A percentile compares a stretch with the other conserved stretches of the same genome.
Conservation (phyloP, 1,139 yeast species). For the Geotrichum australiense region DNA sequence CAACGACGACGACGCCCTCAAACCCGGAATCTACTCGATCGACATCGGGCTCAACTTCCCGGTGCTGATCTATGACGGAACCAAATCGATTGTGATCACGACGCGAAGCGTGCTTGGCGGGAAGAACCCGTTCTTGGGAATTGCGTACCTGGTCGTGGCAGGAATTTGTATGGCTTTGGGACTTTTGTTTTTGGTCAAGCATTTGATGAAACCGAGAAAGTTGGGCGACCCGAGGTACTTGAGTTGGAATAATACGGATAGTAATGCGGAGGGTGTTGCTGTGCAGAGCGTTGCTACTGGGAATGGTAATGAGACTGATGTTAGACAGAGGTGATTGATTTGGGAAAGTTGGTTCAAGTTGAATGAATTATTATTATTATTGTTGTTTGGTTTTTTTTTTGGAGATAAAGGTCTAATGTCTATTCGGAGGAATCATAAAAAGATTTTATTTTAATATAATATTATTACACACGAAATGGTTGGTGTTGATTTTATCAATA, state of each 20-base stretch:
- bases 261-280: constrained; percentile 10
- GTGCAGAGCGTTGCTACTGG: constrained; percentile 4
- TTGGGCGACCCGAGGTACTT: constrained; percentile 65
- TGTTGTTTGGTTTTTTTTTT: too few species aligned
- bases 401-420: too few species aligned
- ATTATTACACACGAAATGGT: too few species aligned
- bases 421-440: too few species aligned
- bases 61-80: constrained; percentile 72
- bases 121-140: constrained; percentile 76
- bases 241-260: constrained; percentile 55
- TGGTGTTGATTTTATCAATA: too few species aligned
- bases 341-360: too few species aligned
- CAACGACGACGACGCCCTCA: constrained; percentile 59
- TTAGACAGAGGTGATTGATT: constrained; percentile 1
- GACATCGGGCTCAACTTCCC: constrained; percentile 82
- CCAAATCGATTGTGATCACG: constrained; percentile 68
- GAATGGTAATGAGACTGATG: not conserved
- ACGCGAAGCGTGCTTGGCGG: constrained; percentile 90
- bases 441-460: too few species aligned
- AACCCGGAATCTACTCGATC: constrained; percentile 63
- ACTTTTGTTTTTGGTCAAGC: constrained; percentile 51
- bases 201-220: constrained; percentile 59
- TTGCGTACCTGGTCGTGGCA: constrained; percentile 88
- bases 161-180: constrained; percentile 66
- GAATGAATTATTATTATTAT: too few species aligned